Percentiles rank a stretch among this genome's conserved stretches.
Conservation (phyloP, 2,329 filamentous ascomycete genomes). For the Sarocladium kiliense region DNA sequence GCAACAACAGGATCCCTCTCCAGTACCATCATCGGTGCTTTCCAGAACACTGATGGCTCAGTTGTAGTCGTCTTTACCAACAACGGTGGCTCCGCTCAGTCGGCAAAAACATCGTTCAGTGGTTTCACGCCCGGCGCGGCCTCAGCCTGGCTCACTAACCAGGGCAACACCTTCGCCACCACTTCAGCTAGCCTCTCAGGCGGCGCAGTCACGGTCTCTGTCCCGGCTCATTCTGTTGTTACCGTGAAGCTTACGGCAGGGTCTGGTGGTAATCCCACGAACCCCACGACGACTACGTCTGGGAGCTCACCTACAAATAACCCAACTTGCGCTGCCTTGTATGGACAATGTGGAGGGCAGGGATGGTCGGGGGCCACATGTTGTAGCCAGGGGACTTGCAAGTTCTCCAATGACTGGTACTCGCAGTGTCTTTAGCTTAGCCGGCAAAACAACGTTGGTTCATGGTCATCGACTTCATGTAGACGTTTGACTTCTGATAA, state of each 20-base stretch:
- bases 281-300: not conserved
- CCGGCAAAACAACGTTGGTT: too few species aligned
- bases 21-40: constrained; percentile 27
- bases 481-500: too few species aligned
- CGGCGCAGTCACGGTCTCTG: constrained; percentile 15
- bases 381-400: constrained; percentile 15
- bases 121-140: constrained; percentile 21
- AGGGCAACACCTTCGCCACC: constrained; percentile 19
- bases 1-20: constrained; percentile 19
- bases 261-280: not conserved
- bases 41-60: constrained; percentile 30
- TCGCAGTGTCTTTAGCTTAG: constrained; percentile 14
- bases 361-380: constrained; percentile 15
- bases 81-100: constrained; percentile 20
- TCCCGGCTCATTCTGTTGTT: constrained; percentile 16
- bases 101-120: constrained; percentile 22
- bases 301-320: constrained; percentile 6
- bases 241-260: constrained; percentile 16
- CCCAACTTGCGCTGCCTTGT: constrained; percentile 2
- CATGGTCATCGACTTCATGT: too few species aligned
- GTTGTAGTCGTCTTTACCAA: constrained; percentile 31
- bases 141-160: constrained; percentile 31
- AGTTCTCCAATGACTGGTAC: constrained; percentile 16
- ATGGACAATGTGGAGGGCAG: constrained; percentile 14
- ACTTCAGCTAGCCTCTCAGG: constrained; percentile 14